Percentiles rank a stretch among this genome's conserved stretches.
These are phyloP conservation scores for Rossbeevera mucosa DNA, from an alignment of 768 basidiomycete genomes.

Conservation along the genomic window DNA sequence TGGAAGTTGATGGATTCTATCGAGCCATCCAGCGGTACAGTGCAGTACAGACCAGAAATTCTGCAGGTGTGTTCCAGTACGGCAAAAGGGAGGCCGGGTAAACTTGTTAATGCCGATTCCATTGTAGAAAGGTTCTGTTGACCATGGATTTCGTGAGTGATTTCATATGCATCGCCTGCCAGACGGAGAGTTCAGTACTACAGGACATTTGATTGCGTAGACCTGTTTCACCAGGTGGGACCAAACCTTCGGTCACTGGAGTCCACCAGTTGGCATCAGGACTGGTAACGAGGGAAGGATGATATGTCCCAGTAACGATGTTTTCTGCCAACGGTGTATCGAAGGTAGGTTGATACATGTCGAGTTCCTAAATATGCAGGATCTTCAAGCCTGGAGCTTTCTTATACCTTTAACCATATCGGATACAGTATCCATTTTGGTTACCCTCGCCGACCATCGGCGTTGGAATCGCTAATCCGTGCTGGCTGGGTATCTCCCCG, in stretches of 20 bases:
- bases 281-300: not conserved
- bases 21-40: not conserved
- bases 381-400: not conserved
- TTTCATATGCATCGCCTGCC: not conserved
- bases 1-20: slow-evolving; percentile 5
- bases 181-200: not conserved
- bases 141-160: not conserved
- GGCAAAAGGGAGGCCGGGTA: not conserved
- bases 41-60: slow-evolving; percentile 1
- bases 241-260: not conserved
- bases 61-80: not conserved
- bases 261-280: not conserved
- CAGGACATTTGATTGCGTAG: not conserved
- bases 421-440: not conserved
- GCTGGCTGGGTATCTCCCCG: not conserved
- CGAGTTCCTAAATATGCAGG: not conserved
- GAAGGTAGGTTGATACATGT: slow-evolving; percentile 4
- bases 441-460: not conserved
- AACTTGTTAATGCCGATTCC: not conserved
- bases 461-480: not conserved
- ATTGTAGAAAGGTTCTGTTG: not conserved
- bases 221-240: not conserved
- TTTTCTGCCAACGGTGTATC: not conserved
- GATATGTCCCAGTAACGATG: not conserved
- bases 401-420: not conserved